A percentile compares a stretch with the other conserved stretches of the same genome.
These are phyloP conservation scores for Adansonia digitata DNA, from an alignment of 345 rosid species.

Conservation along the genomic window DNA sequence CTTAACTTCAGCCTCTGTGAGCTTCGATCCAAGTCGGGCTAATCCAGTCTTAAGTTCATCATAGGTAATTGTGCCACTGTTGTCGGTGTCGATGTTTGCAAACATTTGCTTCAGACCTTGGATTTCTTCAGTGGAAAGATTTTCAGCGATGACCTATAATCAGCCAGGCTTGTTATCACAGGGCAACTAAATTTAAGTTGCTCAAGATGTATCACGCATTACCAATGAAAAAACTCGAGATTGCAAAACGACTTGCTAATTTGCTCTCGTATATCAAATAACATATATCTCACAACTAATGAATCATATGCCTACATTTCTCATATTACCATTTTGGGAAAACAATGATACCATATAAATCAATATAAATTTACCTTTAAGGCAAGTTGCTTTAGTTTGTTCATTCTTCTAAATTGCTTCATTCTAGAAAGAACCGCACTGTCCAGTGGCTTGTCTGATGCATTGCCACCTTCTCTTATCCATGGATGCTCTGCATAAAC, in stretches of 20 bases:
- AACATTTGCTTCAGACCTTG: conserved; percentile 75
- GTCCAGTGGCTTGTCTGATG: conserved; percentile 87
- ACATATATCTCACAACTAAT: background rate
- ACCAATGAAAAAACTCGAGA: background rate
- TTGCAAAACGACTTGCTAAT: background rate
- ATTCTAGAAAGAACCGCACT: conserved; percentile 85
- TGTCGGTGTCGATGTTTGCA: conserved; percentile 76
- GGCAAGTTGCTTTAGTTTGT: conserved; percentile 91
- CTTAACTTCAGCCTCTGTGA: conserved; percentile 65
- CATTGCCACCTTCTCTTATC: conserved; percentile 66
- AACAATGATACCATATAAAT: background rate
- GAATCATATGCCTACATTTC: background rate
- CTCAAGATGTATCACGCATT: no score
- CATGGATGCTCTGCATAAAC: conserved; percentile 56
- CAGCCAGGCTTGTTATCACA: background rate
- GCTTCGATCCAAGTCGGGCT: conserved; percentile 75
- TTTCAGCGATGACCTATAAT: conserved; percentile 76
- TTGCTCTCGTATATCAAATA: background rate
- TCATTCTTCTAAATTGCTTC: conserved; percentile 96
- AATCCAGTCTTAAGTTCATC: conserved; percentile 73
- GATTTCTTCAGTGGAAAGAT: conserved; percentile 70
- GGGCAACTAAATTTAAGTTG: background rate
- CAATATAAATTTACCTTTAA: conserved; percentile 48
- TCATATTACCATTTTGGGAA: background rate
- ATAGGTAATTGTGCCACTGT: conserved; percentile 76